Base-by-base conservation (phyloP, 208 protist genomes). In the Leishmania braziliensis region DNA sequence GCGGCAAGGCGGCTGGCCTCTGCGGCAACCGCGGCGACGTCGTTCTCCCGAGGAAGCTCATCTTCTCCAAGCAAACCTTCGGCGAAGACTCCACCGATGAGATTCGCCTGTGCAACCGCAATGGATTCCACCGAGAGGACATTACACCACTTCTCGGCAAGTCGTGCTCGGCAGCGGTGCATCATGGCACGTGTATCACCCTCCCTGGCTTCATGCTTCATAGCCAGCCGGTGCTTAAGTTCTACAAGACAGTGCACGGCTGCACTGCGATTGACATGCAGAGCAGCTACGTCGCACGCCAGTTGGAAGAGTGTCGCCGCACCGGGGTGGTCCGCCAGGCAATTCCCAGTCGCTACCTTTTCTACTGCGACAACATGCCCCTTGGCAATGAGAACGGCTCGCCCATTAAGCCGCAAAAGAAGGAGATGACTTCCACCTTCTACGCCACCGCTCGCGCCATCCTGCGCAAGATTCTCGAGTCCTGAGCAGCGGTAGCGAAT, bases 61-160 rank as follows among this genome's bases (percentile, higher is more conserved):
- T 97, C 58, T 95, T 97, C 74, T 93, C 90, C n/a, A 95, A 95
- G 84, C 90, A 91, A 36, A 89, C 88, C 33, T 96, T 95, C 63
- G 92, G 92, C 33, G 93, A 97, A 71, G 93, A 94, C 83, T 90
- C 90, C 3, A 91, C 88, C 1, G 93, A 96, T 76, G 92, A 94
- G 69, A 91, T 93, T 75, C 93, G 92, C 16, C 68, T 91, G 33
- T 95, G 90, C 84, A 94, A 95, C 82, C 82, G 79, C 26, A 84
- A 86, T 79, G 87, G 79, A 60, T 72, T 95, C 33, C 36, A 51
- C 12, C 60, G 77, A 0, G 75, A 86, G 12, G 88, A 94, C 82
- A 83, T 95, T 16, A 29, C 73, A 26, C 83, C 83, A 12, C 90
- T 95, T 63, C 66, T 95, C 5, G 84, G 68, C 50, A 87, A 89